These are phyloP conservation scores for Zychaea mexicana DNA, from an alignment of 371 early-diverging fungal genomes.

Conservation along the genomic window DNA sequence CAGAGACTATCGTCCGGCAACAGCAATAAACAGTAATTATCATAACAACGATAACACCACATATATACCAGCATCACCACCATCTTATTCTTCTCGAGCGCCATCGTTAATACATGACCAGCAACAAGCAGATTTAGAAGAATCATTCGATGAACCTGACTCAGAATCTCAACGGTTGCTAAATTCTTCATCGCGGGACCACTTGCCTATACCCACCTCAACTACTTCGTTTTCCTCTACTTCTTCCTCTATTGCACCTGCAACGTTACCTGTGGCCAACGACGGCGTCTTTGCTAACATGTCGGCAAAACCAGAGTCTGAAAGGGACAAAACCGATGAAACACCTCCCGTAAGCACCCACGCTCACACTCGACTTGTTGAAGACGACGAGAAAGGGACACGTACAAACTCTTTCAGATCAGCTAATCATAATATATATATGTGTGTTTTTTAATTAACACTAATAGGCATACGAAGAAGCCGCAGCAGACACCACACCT, in stretches of 20 bases:
- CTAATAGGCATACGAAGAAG: slow-evolving; percentile 60
- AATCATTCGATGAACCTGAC: slow-evolving; percentile 17
- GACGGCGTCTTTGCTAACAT: slow-evolving; percentile 65
- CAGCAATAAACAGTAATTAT: neutral
- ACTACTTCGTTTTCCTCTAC: neutral
- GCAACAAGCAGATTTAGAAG: slow-evolving; percentile 16
- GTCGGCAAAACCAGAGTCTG: slow-evolving; percentile 55
- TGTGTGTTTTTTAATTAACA: neutral
- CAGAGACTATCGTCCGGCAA: neutral
- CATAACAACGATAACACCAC: neutral
- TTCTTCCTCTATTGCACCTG: neutral
- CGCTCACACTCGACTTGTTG: no score
- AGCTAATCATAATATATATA: no score
- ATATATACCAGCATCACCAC: neutral
- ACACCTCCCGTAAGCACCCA: slow-evolving; percentile 38
- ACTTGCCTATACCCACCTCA: neutral
- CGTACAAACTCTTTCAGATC: no score
- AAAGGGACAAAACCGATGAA: slow-evolving; percentile 34
- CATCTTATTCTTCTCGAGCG: neutral
- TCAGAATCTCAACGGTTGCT: slow-evolving; percentile 5
- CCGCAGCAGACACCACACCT: slow-evolving; percentile 63
- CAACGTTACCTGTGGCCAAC: slow-evolving; percentile 28
- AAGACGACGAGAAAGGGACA: neutral
- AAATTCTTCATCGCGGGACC: neutral
- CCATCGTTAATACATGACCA: neutral